Evolutionary conservation across 495 filamentous ascomycete species (phyloP).

Genomic region (Aspergillus sparsus): DNA sequence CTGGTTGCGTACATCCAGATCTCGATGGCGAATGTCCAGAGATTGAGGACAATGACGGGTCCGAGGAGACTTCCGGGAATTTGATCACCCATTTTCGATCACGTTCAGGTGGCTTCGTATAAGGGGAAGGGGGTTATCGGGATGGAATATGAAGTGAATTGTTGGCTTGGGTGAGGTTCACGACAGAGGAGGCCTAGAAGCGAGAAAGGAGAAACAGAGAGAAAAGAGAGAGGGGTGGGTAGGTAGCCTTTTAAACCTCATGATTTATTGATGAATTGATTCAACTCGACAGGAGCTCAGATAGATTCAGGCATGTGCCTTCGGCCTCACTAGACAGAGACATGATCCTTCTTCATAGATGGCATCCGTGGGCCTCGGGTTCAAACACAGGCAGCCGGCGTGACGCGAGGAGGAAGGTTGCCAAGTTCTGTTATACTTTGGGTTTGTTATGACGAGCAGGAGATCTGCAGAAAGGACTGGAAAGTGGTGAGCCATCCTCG

Average conservation of each 20-base stretch:
- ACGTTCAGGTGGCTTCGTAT: neutral
- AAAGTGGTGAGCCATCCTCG: too few relatives aligned
- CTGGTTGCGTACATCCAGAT: slow-evolving; percentile 28
- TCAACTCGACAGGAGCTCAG: neutral
- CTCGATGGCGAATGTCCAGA: slow-evolving; percentile 29
- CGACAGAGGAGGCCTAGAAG: too few relatives aligned
- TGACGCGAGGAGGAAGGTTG: neutral
- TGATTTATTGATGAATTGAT: neutral
- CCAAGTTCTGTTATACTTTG: neutral
- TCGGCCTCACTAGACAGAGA: neutral
- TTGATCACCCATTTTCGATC: neutral
- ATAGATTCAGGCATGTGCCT: neutral
- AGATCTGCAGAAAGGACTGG: neutral
- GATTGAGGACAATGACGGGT: slow-evolving; percentile 31
- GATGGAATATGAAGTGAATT: neutral
- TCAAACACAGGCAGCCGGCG: neutral
- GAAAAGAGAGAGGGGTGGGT: neutral
- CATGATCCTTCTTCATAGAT: neutral
- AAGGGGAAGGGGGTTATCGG: neutral
- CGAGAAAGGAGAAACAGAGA: too few relatives aligned
- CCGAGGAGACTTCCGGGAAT: slow-evolving; percentile 26
- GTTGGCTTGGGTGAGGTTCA: neutral
- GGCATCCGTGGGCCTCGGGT: neutral
- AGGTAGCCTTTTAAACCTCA: neutral
- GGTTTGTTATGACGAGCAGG: neutral